Base-by-base conservation (phyloP, 192 early-diverging fungal species). In the Mortierella claussenii region DNA sequence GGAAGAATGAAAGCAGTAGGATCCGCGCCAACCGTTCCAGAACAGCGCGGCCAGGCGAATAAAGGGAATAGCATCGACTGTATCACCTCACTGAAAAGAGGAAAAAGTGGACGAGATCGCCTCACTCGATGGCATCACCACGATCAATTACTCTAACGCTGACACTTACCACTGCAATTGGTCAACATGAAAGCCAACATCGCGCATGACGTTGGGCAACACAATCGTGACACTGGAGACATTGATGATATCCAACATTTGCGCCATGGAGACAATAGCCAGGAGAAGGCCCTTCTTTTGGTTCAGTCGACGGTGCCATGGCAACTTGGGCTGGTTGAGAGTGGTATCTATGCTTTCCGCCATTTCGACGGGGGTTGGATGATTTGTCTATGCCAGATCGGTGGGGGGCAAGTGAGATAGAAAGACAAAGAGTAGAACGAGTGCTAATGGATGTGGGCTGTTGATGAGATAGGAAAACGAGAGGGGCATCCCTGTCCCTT, bases 251-350 rank as follows among this genome's bases (percentile, higher is more conserved):
- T 65, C 62, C 28, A 65, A 43, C 62, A 65, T 59, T 48, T 74
- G 69, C 20, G 69, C 69, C 69, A 74, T 58, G 2, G 69, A 74
- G 13, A 74, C 42, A 18, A 74, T 23, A 2, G 49, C 43, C 15
- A 74, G 40, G 23, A 74, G 40, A 10, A 74, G 55, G 6, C 54
- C 55, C 49, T 65, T 74, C 43, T 28, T 65, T 49, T 74, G 60
- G 12, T 65, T 65, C 37, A 74, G 47, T 2, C 48, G 54, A 8
- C 55, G 60, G 34, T 74, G 65, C 61, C 69, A 74, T 6, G 69
- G 69, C 2, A 61, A 28, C n/a, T n/a, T 4, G 4, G 45, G 45
- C 15, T 4, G 50, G 18, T 52, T 30, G 28, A 18, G n/a, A 23
- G 9, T 30, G 15, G 9, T 27, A 5, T n/a, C 20, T n/a, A 11